A percentile compares a stretch with the other conserved stretches of the same genome.
These are phyloP conservation scores for Paxillus ammoniavirescens DNA, from an alignment of 768 basidiomycete species.

Conservation along the genomic window DNA sequence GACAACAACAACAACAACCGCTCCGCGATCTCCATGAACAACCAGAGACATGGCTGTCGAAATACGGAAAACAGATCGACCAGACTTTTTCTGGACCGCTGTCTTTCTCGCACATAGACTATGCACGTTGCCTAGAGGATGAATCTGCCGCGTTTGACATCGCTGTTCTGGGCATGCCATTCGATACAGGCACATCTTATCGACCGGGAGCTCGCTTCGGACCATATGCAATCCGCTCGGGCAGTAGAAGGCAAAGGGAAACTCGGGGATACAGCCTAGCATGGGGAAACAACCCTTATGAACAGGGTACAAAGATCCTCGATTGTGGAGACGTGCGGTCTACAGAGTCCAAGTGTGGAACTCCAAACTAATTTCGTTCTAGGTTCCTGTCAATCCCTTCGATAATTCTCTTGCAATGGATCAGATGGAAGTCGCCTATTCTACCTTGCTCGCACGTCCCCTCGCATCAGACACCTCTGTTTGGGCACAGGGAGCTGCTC, in stretches of 20 bases:
- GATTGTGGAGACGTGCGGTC: constrained; percentile 79
- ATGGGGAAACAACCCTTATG: constrained; percentile 72
- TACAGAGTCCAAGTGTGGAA: not conserved
- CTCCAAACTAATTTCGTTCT: not conserved
- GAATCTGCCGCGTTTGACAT: constrained; percentile 59
- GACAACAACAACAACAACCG: constrained; percentile 17
- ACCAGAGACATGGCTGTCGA: constrained; percentile 56
- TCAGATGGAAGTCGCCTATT: constrained; percentile 86
- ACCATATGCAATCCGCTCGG: constrained; percentile 80
- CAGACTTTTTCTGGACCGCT: constrained; percentile 77
- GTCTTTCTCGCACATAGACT: constrained; percentile 81
- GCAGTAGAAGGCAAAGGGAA: constrained; percentile 64
- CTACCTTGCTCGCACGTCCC: constrained; percentile 64
- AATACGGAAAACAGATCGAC: constrained; percentile 76
- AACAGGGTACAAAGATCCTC: constrained; percentile 53
- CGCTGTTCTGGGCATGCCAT: constrained; percentile 78
- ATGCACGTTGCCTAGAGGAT: constrained; percentile 67
- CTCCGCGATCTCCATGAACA: constrained; percentile 5
- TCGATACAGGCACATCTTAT: constrained; percentile 63
- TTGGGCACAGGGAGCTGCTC: constrained; percentile 25
- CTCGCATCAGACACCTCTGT: constrained; percentile 28
- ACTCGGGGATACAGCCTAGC: constrained; percentile 64
- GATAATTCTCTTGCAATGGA: constrained; percentile 83
- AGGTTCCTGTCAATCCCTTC: constrained; percentile 78
- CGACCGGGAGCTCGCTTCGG: constrained; percentile 81